Percentiles rank a stretch among this genome's conserved stretches.
Evolutionary conservation across 257 asterid genomes (phyloP).

Genomic region (Lavandula angustifolia): DNA sequence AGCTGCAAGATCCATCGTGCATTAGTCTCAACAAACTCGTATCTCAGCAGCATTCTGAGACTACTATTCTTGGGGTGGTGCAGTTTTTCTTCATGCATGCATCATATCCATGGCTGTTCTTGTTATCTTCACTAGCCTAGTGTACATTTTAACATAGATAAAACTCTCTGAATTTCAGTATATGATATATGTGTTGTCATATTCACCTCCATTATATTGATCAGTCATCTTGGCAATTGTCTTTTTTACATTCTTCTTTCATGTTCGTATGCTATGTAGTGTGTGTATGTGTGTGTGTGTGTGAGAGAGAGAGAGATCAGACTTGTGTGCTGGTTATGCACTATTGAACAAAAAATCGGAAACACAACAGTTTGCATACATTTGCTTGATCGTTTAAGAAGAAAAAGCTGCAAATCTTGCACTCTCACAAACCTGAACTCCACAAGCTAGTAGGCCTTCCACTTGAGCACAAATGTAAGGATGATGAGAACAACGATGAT

Average conservation of each 20-base stretch:
- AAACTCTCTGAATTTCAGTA: slow-evolving; percentile 17
- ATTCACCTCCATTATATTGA: background rate
- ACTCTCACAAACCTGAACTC: slow-evolving; percentile 14
- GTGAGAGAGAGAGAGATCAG: background rate
- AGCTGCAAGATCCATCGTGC: background rate
- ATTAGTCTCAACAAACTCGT: background rate
- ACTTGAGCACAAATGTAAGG: slow-evolving; percentile 44
- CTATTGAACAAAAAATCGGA: background rate
- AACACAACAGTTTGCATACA: background rate
- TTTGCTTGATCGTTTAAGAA: background rate
- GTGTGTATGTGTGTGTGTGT: background rate
- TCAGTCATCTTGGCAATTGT: background rate
- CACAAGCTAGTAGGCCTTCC: slow-evolving; percentile 33
- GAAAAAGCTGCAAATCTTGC: slow-evolving; percentile 12
- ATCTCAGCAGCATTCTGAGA: background rate
- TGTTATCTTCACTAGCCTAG: background rate
- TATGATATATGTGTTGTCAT: background rate
- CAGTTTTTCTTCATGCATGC: slow-evolving; percentile 8
- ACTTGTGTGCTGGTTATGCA: too few relatives aligned
- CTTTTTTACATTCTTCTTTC: background rate
- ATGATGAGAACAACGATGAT: slow-evolving; percentile 33
- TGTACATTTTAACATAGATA: background rate
- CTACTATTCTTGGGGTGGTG: background rate
- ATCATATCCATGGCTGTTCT: background rate
- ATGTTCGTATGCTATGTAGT: background rate